Evolutionary conservation across 2,329 filamentous ascomycete species (phyloP), one percentile per base, ranked within the genome.

Genomic region (Thielaviopsis ethacetica): DNA sequence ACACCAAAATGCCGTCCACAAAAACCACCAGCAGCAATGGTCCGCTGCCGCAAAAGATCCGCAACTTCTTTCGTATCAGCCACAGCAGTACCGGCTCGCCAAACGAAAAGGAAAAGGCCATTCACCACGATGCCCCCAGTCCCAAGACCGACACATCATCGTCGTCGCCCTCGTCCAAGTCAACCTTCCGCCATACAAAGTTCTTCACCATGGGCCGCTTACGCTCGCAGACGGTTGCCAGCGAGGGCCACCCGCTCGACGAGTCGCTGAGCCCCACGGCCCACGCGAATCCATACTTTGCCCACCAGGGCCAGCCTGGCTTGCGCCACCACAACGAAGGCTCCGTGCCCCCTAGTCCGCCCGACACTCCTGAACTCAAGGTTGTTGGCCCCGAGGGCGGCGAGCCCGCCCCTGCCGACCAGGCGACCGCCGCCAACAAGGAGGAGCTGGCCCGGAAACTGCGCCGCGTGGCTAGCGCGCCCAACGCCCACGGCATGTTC

Each of bases 241-340:
- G 90, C 72, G 91, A 96, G 72, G 91, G 91, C 65, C 90, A 96
- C 68, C 82, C 85, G 61, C 79, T 96, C 64, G 91, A 96, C 65
- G 91, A 96, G 71, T 77, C 82, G 62, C 78, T 95, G 67, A 95
- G 91, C 68, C 93, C 93, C 26, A 97, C 90, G 4, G 91, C 91
- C 56, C 84, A 91, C 68, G 91, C 90, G 63, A 98, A 98, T 70
- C 93, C 93, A 19, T 98, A 98, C 73, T 98, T 97, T 71, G 87
- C 84, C 64, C 93, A 97, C 70, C 93, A 98, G 73, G 93, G 93
- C 60, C 90, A 90, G 66, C 93, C 93, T 3, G 88, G 88, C 63
- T 76, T 97, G 66, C 85, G 91, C 68, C 93, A 98, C 74, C 90
- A 94, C 74, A 95, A 97, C 71, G 89, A 93, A 65, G 88, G 85